These are phyloP conservation scores for Senecio squalidus DNA, from an alignment of 140 eudicot species.

Conservation along the genomic window DNA sequence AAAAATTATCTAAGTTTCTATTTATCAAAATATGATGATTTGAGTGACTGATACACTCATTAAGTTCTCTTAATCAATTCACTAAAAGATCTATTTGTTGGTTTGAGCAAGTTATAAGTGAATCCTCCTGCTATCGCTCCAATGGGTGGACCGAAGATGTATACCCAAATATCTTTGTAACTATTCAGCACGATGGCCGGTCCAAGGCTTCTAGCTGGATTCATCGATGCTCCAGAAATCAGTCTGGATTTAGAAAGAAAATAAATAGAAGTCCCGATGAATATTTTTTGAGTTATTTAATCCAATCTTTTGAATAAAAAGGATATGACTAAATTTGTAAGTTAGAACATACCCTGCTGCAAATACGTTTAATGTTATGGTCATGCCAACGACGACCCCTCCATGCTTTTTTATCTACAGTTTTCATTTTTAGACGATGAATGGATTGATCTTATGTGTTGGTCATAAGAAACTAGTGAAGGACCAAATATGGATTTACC, in stretches of 20 bases:
- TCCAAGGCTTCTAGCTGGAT: constrained; percentile 82
- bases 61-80: constrained; percentile 21
- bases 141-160: constrained; percentile 49
- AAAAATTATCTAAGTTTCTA: neutral
- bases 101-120: constrained; percentile 43
- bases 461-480: neutral
- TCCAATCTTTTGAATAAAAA: too few relatives aligned
- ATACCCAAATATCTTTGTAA: constrained; percentile 54
- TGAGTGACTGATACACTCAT: neutral
- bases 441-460: neutral
- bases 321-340: too few relatives aligned
- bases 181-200: constrained; percentile 57
- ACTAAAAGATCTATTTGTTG: constrained; percentile 36
- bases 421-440: neutral
- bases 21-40: neutral
- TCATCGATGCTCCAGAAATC: constrained; percentile 80
- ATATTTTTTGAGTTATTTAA: too few relatives aligned
- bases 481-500: constrained; percentile 21
- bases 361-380: constrained; percentile 52
- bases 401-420: constrained; percentile 44
- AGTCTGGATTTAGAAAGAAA: too few relatives aligned
- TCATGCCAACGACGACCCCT: constrained; percentile 67
- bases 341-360: constrained; percentile 56
- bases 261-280: too few relatives aligned
- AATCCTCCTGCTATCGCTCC: constrained; percentile 55